A percentile compares a stretch with the other conserved stretches of the same genome.
These are phyloP conservation scores for Globisporangium megalacanthum DNA, from an alignment of 352 stramenopile species.

Conservation along the genomic window DNA sequence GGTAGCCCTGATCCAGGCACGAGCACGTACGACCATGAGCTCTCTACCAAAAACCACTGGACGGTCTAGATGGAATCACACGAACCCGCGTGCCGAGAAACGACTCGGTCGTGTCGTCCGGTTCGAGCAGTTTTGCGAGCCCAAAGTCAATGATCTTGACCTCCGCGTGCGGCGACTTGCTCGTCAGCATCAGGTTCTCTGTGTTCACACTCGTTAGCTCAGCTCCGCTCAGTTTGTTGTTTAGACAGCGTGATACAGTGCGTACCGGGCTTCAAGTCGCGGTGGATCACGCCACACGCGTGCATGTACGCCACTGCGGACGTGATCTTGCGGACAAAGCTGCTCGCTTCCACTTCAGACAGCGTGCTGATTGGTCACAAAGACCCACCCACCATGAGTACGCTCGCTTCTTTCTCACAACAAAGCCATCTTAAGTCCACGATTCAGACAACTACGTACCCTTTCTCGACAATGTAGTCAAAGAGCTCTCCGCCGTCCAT, in stretches of 20 bases:
- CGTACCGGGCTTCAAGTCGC: slow-evolving; percentile 86
- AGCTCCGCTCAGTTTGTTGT: too few relatives aligned
- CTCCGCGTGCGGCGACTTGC: slow-evolving; percentile 63
- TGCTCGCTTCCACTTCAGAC: slow-evolving; percentile 81
- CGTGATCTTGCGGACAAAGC: slow-evolving; percentile 87
- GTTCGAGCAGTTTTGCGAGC: slow-evolving; percentile 91
- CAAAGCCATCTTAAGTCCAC: not conserved
- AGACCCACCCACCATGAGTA: not conserved
- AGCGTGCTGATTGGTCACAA: slow-evolving; percentile 41
- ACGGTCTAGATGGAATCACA: not conserved
- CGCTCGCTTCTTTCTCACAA: not conserved
- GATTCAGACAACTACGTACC: slow-evolving; percentile 21
- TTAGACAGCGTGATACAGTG: not conserved
- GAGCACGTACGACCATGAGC: too few relatives aligned
- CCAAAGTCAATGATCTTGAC: slow-evolving; percentile 99
- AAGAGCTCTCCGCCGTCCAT: slow-evolving; percentile 87
- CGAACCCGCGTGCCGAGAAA: slow-evolving; percentile 73
- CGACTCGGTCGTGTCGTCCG: slow-evolving; percentile 74
- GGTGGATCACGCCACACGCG: slow-evolving; percentile 80
- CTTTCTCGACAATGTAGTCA: slow-evolving; percentile 89
- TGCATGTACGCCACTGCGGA: slow-evolving; percentile 89
- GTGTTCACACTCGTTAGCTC: not conserved
- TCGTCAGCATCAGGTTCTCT: slow-evolving; percentile 86
- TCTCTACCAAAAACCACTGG: not conserved
- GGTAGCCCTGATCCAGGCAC: slow-evolving; percentile 80